Base-by-base conservation (phyloP, 1,284 basidiomycete genomes). In the Stygiomarasmius scandens region DNA sequence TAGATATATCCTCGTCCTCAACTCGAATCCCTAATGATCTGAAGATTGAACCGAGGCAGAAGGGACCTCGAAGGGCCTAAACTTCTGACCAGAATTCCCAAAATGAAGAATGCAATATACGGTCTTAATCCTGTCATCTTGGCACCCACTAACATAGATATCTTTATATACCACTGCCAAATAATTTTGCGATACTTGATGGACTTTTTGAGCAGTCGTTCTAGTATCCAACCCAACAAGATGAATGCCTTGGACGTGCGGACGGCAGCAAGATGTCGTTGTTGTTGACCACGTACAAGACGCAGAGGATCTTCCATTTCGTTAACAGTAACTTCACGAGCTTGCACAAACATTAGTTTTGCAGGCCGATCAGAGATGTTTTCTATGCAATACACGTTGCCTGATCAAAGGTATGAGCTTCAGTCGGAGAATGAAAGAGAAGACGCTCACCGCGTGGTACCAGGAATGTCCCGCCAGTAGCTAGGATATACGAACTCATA, bases 371-470 rank as follows among this genome's bases (percentile, higher is more conserved):
- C 48, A 20, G 56, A 57, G 20, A 63, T 56, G 50, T 63, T 63
- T 49, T 63, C 60, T n/a, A 63, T 56, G 49, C 43, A 58, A 54
- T 63, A 63, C 5, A 54, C 41, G 41, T 63, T 63, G 16, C 62
- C 62, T 62, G 27, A 14, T 41, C 11, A 32, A 9, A 11, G 20
- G 2, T 50, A 9, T 52, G 25, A 46, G 19, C 20, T 27, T 36
- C 4, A 36, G 19, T 34, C 29, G 4, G n/a, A 25, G 36, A 51
- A 22, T n/a, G 24, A 29, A 44, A 29, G 8, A 4, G 20, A 25
- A 24, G 29, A 12, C 25, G 48, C 25, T 49, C 11, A 63, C 61
- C 62, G 58, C 62, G 56, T 23, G 62, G 62, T 43, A 63, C 58
- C 44, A 62, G 53, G 56, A 62, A 63, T 32, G 61, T 58, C 11